phyloP scores from a whole-genome alignment of 345 rosid genomes.

The Turnera subulata region DNA sequence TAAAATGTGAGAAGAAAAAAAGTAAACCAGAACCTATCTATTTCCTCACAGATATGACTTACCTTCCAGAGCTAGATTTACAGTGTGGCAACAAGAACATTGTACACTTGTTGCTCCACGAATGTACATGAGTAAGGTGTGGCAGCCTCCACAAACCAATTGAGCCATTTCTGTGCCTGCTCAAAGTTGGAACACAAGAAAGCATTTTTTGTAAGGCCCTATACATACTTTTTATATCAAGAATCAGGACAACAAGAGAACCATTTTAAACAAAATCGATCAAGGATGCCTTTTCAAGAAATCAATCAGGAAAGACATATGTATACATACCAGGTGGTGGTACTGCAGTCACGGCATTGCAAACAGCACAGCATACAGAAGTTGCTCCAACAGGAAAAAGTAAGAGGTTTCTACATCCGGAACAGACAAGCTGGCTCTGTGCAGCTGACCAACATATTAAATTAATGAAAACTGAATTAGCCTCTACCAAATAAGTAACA shows the following conservation, averaged over 20 bases:
- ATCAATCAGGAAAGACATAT: background rate
- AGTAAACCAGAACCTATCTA: background rate
- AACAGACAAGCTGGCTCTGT: slow-evolving; percentile 92
- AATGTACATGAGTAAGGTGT: slow-evolving; percentile 90
- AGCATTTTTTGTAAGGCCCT: background rate
- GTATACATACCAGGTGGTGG: slow-evolving; percentile 74
- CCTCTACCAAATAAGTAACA: background rate
- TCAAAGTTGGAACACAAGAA: background rate
- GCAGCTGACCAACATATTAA: slow-evolving; percentile 31
- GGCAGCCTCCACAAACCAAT: slow-evolving; percentile 97
- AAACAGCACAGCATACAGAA: slow-evolving; percentile 97
- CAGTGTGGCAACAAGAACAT: slow-evolving; percentile 95
- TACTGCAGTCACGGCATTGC: slow-evolving; percentile 95
- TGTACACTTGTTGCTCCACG: slow-evolving; percentile 99
- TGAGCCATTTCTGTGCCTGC: slow-evolving; percentile 98
- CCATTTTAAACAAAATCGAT: no score
- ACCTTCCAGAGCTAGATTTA: slow-evolving; percentile 92
- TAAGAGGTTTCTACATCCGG: slow-evolving; percentile 89
- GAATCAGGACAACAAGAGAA: no score
- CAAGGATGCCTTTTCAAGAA: background rate
- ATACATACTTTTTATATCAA: no score
- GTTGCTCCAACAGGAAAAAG: slow-evolving; percentile 92
- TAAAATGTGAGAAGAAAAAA: background rate
- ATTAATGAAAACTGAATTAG: background rate
- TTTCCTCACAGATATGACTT: background rate